These are phyloP conservation scores for Fusarium zealandicum DNA, from an alignment of 2,329 filamentous ascomycete genomes.

Conservation along the genomic window DNA sequence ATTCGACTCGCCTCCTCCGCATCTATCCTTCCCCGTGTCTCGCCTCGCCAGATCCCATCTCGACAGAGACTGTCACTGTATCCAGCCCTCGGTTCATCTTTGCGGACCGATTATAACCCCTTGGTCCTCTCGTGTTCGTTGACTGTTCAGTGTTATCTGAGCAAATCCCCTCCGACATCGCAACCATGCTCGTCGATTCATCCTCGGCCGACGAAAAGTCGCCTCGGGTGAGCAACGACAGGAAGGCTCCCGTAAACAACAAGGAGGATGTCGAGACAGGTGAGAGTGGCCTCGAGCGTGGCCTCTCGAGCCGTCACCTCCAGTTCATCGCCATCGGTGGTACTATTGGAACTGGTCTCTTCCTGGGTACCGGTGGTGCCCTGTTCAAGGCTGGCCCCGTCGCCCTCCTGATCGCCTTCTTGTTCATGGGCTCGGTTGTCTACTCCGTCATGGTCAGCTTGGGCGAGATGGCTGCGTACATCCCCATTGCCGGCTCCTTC, in stretches of 20 bases:
- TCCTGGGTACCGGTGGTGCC: constrained; percentile 71
- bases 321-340: constrained; percentile 63
- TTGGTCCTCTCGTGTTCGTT: too few species aligned
- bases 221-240: constrained; percentile 41
- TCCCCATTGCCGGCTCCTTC: constrained; percentile 79
- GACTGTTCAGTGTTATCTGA: too few species aligned
- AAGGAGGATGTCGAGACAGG: constrained; percentile 49
- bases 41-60: neutral
- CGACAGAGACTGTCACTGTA: too few species aligned
- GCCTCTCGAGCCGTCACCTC: constrained; percentile 51
- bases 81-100: too few species aligned
- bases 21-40: neutral
- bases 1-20: neutral
- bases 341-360: constrained; percentile 76
- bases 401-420: constrained; percentile 71
- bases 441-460: constrained; percentile 77
- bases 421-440: constrained; percentile 74
- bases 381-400: constrained; percentile 70
- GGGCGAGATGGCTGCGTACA: constrained; percentile 78
- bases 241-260: constrained; percentile 15
- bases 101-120: too few species aligned
- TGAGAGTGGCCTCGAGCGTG: constrained; percentile 48
- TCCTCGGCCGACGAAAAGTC: constrained; percentile 42
- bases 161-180: neutral
- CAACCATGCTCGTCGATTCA: constrained; percentile 34